Percentiles rank a stretch among this genome's conserved stretches.
These are phyloP conservation scores for Musa acuminata DNA, from an alignment of 176 grass and related monocot genomes.

Conservation along the genomic window DNA sequence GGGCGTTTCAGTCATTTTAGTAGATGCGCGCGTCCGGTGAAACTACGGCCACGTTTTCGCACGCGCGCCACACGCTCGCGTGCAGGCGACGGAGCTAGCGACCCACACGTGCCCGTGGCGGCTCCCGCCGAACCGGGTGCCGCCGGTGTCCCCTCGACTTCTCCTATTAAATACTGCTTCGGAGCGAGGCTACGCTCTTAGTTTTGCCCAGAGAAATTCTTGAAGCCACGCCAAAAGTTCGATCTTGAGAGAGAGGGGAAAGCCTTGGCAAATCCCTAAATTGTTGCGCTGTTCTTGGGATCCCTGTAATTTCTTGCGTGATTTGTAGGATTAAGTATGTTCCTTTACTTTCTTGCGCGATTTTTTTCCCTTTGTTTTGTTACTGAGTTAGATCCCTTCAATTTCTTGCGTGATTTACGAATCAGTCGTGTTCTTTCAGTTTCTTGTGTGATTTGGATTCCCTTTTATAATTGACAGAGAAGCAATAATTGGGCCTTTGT, in stretches of 20 bases:
- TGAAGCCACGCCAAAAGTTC: neutral
- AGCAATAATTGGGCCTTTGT: neutral
- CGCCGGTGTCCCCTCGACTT: neutral
- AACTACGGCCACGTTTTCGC: neutral
- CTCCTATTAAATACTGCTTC: neutral
- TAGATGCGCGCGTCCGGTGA: neutral
- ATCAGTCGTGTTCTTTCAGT: neutral
- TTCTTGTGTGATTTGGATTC: neutral
- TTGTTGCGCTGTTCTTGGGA: neutral
- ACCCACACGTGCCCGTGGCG: neutral
- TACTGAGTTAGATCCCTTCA: neutral
- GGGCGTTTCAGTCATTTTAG: neutral
- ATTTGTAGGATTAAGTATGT: neutral
- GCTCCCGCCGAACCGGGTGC: neutral
- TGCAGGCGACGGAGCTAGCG: neutral
- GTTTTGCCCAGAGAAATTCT: neutral
- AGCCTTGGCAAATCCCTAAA: neutral
- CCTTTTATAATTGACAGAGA: neutral
- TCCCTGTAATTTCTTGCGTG: neutral
- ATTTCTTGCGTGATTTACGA: neutral
- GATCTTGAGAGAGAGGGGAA: neutral
- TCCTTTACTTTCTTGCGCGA: neutral
- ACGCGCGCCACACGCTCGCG: neutral
- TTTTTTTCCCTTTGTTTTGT: neutral
- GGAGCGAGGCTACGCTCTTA: neutral